Base-by-base conservation (phyloP, 2,329 filamentous ascomycete genomes). In the Macrophomina phaseolina region DNA sequence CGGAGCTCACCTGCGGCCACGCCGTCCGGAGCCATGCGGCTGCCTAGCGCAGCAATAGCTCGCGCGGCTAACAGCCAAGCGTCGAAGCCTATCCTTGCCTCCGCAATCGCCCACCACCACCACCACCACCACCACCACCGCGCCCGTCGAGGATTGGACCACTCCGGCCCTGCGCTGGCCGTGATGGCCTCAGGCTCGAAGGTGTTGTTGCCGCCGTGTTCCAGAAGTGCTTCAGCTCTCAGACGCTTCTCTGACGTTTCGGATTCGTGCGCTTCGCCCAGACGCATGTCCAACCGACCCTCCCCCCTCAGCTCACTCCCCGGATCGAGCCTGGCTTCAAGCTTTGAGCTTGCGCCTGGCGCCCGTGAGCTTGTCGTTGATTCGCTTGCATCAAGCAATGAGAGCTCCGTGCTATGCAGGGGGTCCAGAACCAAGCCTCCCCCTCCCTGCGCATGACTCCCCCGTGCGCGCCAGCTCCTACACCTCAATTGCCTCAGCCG, bases 401-500 rank as follows among this genome's bases (percentile, higher is more conserved):
- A 48, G 30, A 48, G 28, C 42, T 46, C 53, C 56, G 40, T 42
- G 56, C 56, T 61, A 61, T 61, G 34, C 56, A 28, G 32, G 40
- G 56, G 36, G 28, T 32, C 56, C 56, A 61, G 56, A 18, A n/a
- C 40, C 55, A 16, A 42, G 36, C 23, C 36, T 38, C 36, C 36
- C 9, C 48, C 14, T 45, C 16, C 28, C 56, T 61, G 28, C 56
- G 56, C 56, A 62, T 49, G n/a, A 49, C 45, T 45, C 58, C 46
- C 6, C 5, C 23, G 32, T 16, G 12, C 42, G 58, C 58, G 58
- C 58, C 45, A 36, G 58, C 34, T 49, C 58, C 32, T 49, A 62
- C 58, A 38, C 58, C 58, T 36, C n/a, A 38, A 48, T 9, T 49
- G 45, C 58, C 58, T 62, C 58, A 62, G 52, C 52, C 52, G 18